Conservation (phyloP, 108 stramenopile genomes). For the Asterionellopsis glacialis region DNA sequence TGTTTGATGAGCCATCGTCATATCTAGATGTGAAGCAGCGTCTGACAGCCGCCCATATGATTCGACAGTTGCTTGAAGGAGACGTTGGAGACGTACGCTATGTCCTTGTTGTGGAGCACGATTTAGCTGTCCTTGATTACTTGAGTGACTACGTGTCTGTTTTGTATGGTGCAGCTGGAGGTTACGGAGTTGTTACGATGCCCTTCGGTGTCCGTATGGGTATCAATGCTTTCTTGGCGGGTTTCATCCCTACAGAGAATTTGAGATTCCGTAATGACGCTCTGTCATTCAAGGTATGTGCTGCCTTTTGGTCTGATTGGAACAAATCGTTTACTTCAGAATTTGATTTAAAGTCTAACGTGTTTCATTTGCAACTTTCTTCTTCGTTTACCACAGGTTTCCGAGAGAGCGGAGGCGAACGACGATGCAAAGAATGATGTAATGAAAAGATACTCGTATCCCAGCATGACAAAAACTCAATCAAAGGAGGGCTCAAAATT, state of each 20-base stretch:
- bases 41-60: constrained; percentile 93
- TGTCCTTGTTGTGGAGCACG: constrained; percentile 98
- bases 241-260: constrained; percentile 99
- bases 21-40: constrained; percentile 99
- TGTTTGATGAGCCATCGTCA: constrained; percentile 99
- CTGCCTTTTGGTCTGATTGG: no score
- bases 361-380: constrained; percentile 2
- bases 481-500: constrained; percentile 76
- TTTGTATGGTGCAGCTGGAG: constrained; percentile 92
- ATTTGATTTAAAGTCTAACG: background rate
- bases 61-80: constrained; percentile 84
- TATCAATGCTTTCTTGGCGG: constrained; percentile 99
- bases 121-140: constrained; percentile 99
- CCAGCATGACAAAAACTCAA: constrained; percentile 97
- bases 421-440: constrained; percentile 61
- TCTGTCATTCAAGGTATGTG: constrained; percentile 93
- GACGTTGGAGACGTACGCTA: constrained; percentile 78
- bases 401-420: constrained; percentile 62
- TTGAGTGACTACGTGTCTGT: constrained; percentile 98
- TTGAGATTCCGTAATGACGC: constrained; percentile 96
- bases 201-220: constrained; percentile 97
- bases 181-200: constrained; percentile 99
- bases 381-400: constrained; percentile 30
- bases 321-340: background rate
- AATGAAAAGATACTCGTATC: constrained; percentile 85